These are phyloP conservation scores for Neobulgaria alba DNA, from an alignment of 2,329 filamentous ascomycete species.

Conservation along the genomic window DNA sequence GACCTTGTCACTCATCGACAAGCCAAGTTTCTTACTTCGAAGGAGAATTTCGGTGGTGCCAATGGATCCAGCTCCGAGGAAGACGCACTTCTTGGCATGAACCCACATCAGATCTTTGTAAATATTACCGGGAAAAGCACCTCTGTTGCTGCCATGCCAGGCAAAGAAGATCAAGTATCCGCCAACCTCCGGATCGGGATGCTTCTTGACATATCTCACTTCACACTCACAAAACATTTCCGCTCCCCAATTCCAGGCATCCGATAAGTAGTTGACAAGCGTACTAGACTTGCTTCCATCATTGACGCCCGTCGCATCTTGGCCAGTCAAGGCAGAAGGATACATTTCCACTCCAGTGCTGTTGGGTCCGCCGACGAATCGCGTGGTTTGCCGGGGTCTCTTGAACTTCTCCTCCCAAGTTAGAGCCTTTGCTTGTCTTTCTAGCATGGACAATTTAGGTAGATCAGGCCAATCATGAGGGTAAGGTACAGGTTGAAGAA, in stretches of 20 bases:
- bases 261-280: slow-evolving; percentile 56
- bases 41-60: slow-evolving; percentile 60
- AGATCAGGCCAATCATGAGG: slow-evolving; percentile 48
- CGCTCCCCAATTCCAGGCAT: slow-evolving; percentile 65
- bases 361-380: slow-evolving; percentile 52
- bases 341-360: slow-evolving; percentile 57
- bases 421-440: slow-evolving; percentile 46
- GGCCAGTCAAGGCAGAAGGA: slow-evolving; percentile 49
- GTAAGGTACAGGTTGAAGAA: slow-evolving; percentile 51
- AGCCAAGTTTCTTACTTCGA: slow-evolving; percentile 48
- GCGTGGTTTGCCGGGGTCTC: slow-evolving; percentile 52
- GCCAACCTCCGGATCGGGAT: slow-evolving; percentile 33
- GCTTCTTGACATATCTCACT: slow-evolving; percentile 52
- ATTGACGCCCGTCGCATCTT: slow-evolving; percentile 56
- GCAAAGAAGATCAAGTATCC: slow-evolving; percentile 58
- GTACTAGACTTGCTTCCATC: slow-evolving; percentile 61
- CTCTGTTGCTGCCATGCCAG: slow-evolving; percentile 53
- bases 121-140: slow-evolving; percentile 44
- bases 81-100: slow-evolving; percentile 54
- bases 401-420: slow-evolving; percentile 45
- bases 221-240: slow-evolving; percentile 65
- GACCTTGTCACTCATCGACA: slow-evolving; percentile 47
- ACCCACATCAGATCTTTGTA: slow-evolving; percentile 59
- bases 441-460: slow-evolving; percentile 48
- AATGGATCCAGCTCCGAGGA: slow-evolving; percentile 56